Evolutionary conservation across 129 eudicot species (phyloP).

Genomic region (Calendula officinalis): DNA sequence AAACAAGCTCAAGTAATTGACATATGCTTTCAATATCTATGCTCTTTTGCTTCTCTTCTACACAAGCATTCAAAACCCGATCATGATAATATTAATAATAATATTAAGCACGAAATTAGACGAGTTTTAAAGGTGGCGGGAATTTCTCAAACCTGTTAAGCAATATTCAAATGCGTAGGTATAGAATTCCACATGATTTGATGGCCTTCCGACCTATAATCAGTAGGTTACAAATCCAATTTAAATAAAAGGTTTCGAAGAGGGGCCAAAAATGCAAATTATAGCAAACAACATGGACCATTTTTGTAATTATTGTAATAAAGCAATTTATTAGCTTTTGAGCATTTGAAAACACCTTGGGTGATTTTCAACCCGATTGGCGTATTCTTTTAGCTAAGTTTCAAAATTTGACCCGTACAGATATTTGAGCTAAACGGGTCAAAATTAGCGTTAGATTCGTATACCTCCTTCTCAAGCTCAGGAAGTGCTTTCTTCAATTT

Average conservation of each 20-base stretch:
- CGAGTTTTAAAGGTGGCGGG: neutral
- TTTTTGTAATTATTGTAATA: too few species aligned
- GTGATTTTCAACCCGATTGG: neutral
- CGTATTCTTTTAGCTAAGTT: neutral
- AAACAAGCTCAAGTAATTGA: constrained; percentile 66
- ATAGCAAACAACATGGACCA: too few species aligned
- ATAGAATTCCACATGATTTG: constrained; percentile 69
- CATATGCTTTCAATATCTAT: constrained; percentile 84
- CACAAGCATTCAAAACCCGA: constrained; percentile 18
- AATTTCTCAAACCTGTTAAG: constrained; percentile 51
- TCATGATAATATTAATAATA: neutral
- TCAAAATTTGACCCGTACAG: neutral
- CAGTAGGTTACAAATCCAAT: neutral
- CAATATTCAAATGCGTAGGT: constrained; percentile 68
- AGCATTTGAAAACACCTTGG: too few species aligned
- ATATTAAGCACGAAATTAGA: neutral
- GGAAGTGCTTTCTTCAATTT: constrained; percentile 66
- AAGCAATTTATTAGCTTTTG: too few species aligned
- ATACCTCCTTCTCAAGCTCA: constrained; percentile 82
- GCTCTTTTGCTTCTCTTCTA: constrained; percentile 88
- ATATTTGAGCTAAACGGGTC: neutral
- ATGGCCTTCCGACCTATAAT: constrained; percentile 57
- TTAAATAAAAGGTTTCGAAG: neutral
- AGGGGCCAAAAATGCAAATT: too few species aligned
- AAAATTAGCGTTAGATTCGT: neutral